Base-by-base conservation (phyloP, 441 rosid genomes). In the Erodium chrysanthum region DNA sequence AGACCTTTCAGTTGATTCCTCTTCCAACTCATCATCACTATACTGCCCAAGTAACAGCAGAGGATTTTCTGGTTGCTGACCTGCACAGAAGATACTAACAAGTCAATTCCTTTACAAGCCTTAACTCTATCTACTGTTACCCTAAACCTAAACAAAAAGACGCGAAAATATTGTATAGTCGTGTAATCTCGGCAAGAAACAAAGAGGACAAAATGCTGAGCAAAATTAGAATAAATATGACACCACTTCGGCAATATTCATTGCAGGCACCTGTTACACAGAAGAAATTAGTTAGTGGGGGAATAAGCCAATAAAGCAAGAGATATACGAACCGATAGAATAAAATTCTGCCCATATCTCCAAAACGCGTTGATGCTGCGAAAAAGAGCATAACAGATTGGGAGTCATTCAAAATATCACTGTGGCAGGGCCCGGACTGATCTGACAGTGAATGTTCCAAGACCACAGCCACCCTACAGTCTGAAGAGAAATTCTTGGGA, bases 241-340 rank as follows among this genome's bases (percentile, higher is more conserved):
- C n/a, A 65, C 52, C 25, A 83, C 56, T 74, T 76, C 25, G 74
- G 79, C 75, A 78, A 72, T 73, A 73, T 31, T 64, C 27, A 56
- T 71, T 59, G 78, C 64, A 73, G 78, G 74, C 87, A 89, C 97
- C 96, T 88, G 96, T 78, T 77, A 81, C 84, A 83, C 75, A 70
- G 77, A 80, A 81, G 71, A 83, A 79, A 84, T 75, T 71, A 63
- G 86, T 93, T 82, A 91, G 96, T 71, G 62, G 48, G 75, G 78
- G 70, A 72, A 64, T 76, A 85, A 80, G 79, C 78, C 80, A 84
- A 85, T 73, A 83, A 91, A 94, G 94, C 82, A 79, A 91, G 90
- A 87, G 89, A 82, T 86, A 87, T 86, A 94, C 99, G 91, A 91
- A 94, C 96, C 97, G 87, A 76, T 80, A 81, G 68, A 76, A 79